phyloP scores from a whole-genome alignment of 176 grass and related monocot genomes.

The Neostapfia colusana region DNA sequence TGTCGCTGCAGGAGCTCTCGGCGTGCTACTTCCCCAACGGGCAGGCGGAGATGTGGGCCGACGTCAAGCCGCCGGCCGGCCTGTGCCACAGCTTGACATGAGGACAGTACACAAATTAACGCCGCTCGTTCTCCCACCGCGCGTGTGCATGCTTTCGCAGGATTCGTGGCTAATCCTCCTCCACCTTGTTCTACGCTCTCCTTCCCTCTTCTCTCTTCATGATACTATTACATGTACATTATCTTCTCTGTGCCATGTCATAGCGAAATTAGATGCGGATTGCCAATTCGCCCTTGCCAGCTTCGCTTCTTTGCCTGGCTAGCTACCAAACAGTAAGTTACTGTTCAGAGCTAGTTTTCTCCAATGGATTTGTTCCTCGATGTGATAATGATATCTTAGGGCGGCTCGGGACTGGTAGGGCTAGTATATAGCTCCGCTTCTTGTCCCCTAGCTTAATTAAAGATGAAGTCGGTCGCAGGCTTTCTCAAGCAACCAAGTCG shows the following conservation, averaged over 20 bases:
- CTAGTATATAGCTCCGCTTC: not conserved
- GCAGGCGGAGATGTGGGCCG: slow-evolving; percentile 50
- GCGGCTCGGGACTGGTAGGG: not conserved
- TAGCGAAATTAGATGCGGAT: slow-evolving; percentile 40
- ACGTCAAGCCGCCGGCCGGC: slow-evolving; percentile 40
- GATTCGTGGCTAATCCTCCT: not conserved
- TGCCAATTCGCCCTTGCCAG: slow-evolving; percentile 26
- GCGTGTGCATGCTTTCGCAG: not conserved
- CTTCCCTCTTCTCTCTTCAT: not conserved
- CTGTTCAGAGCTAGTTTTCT: slow-evolving; percentile 18
- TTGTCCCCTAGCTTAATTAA: not conserved
- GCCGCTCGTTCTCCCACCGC: not conserved
- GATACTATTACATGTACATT: slow-evolving; percentile 54
- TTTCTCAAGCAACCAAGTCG: slow-evolving; percentile 3
- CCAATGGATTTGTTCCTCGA: not conserved
- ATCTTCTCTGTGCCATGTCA: slow-evolving; percentile 20
- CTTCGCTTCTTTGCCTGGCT: not conserved
- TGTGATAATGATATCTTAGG: slow-evolving; percentile 12
- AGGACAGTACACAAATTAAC: not conserved
- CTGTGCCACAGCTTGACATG: slow-evolving; percentile 62
- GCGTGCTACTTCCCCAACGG: slow-evolving; percentile 53
- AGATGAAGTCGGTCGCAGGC: slow-evolving; percentile 6
- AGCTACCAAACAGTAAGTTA: slow-evolving; percentile 17
- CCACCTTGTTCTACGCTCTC: not conserved
- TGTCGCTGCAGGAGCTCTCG: slow-evolving; percentile 38